phyloP scores from a whole-genome alignment of 495 filamentous ascomycete genomes.

The Hypoxylon cercidicola region DNA sequence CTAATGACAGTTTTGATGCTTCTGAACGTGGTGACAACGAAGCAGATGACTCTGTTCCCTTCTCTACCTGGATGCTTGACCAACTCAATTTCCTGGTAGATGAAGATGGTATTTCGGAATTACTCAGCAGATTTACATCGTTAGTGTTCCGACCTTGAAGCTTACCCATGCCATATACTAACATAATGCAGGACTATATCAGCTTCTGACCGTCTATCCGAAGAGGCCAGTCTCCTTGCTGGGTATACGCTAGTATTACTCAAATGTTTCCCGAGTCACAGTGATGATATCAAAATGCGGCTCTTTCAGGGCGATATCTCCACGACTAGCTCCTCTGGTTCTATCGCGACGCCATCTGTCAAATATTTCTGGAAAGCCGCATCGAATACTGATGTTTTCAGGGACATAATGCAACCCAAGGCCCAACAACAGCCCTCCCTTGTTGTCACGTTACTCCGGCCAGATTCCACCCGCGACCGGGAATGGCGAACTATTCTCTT shows the following conservation, averaged over 20 bases:
- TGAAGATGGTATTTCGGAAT: conserved; percentile 52
- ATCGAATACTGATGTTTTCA: conserved; percentile 72
- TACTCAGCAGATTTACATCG: conserved; percentile 52
- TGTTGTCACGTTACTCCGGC: conserved; percentile 31
- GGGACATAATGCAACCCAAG: conserved; percentile 58
- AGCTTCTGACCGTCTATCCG: conserved; percentile 47
- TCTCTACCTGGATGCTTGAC: conserved; percentile 47
- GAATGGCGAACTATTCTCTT: conserved; percentile 92
- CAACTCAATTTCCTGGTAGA: conserved; percentile 51
- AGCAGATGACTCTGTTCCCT: conserved; percentile 33
- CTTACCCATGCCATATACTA: conserved; percentile 14
- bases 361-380: conserved; percentile 91
- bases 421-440: conserved; percentile 34
- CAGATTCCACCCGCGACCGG: conserved; percentile 33
- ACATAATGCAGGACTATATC: conserved; percentile 38
- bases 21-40: conserved; percentile 29
- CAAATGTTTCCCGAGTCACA: conserved; percentile 81
- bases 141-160: conserved; percentile 43
- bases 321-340: conserved; percentile 48
- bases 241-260: conserved; percentile 88
- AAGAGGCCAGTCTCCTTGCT: conserved; percentile 79
- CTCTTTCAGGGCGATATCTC: conserved; percentile 83
- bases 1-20: conserved; percentile 24
- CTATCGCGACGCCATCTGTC: conserved; percentile 71
- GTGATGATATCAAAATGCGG: conserved; percentile 96